Conservation (phyloP, 2,329 filamentous ascomycete genomes). For the Trichoderma koningii region DNA sequence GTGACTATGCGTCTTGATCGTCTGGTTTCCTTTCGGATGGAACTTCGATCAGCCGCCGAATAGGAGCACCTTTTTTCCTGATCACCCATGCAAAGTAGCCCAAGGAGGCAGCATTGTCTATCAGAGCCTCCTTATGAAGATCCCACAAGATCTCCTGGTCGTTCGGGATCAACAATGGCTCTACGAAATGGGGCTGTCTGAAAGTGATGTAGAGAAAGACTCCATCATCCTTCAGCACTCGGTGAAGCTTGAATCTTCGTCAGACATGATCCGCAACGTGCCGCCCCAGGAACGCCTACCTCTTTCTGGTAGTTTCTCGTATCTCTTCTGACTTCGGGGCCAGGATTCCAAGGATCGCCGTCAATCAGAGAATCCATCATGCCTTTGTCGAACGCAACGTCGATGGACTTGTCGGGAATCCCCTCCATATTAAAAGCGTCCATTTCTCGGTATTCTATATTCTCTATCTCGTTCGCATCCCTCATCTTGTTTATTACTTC, state of each 20-base stretch:
- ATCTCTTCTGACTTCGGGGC: constrained; percentile 51
- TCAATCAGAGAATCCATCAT: constrained; percentile 59
- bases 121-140: too few relatives aligned
- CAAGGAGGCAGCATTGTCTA: too few relatives aligned
- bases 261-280: background rate
- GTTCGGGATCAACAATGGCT: constrained; percentile 47
- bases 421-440: constrained; percentile 55
- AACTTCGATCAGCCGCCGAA: too few relatives aligned
- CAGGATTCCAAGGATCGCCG: constrained; percentile 56
- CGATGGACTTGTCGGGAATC: constrained; percentile 46
- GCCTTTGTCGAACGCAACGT: constrained; percentile 60
- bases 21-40: too few relatives aligned
- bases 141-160: constrained; percentile 26
- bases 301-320: constrained; percentile 52
- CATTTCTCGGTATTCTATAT: constrained; percentile 52
- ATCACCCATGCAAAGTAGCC: too few relatives aligned
- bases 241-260: constrained; percentile 35
- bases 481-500: constrained; percentile 40
- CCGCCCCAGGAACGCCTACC: constrained; percentile 37
- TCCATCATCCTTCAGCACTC: constrained; percentile 51
- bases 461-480: constrained; percentile 32
- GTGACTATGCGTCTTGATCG: too few relatives aligned
- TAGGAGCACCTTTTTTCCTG: too few relatives aligned
- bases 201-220: constrained; percentile 57
- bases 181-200: constrained; percentile 57